Percentiles rank a stretch among this genome's conserved stretches.
Evolutionary conservation across 768 basidiomycete genomes (phyloP).

Genomic region (Trametes meyenii): DNA sequence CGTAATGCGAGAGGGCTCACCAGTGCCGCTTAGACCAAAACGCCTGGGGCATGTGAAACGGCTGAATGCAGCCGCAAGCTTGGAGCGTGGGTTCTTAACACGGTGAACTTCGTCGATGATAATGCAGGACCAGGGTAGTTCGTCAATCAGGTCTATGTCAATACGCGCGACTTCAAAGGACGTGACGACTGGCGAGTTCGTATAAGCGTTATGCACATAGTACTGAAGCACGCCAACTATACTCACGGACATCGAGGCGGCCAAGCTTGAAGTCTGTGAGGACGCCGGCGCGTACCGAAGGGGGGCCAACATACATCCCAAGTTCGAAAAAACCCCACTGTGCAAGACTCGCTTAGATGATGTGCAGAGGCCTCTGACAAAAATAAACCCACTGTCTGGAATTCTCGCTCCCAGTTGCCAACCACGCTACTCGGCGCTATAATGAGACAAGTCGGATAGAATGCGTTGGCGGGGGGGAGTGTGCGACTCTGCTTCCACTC

Average conservation of each 20-base stretch:
- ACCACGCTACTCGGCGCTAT: conserved; percentile 86
- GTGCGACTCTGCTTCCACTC: conserved; percentile 55
- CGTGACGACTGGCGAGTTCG: conserved; percentile 64
- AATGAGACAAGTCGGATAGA: conserved; percentile 88
- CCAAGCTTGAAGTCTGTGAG: conserved; percentile 79
- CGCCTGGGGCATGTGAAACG: conserved; percentile 65
- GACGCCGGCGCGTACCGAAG: conserved; percentile 55
- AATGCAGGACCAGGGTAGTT: conserved; percentile 70
- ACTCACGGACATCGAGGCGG: conserved; percentile 80
- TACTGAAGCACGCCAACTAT: not conserved
- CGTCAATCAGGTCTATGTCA: conserved; percentile 70
- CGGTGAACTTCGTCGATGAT: conserved; percentile 91
- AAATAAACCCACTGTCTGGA: conserved; percentile 61
- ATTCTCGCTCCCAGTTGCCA: conserved; percentile 88
- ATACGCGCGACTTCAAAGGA: conserved; percentile 75
- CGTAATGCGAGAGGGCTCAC: conserved; percentile 32
- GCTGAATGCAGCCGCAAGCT: conserved; percentile 69
- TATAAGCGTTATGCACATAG: not conserved
- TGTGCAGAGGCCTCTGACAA: not conserved
- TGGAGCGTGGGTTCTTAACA: conserved; percentile 77
- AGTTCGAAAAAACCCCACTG: conserved; percentile 97
- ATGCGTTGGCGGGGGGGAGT: conserved; percentile 66
- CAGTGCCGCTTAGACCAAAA: conserved; percentile 86
- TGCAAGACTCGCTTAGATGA: not conserved
- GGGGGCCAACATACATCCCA: conserved; percentile 63